These are phyloP conservation scores for Pistacia integerrima DNA, from an alignment of 345 rosid species.

Conservation along the genomic window DNA sequence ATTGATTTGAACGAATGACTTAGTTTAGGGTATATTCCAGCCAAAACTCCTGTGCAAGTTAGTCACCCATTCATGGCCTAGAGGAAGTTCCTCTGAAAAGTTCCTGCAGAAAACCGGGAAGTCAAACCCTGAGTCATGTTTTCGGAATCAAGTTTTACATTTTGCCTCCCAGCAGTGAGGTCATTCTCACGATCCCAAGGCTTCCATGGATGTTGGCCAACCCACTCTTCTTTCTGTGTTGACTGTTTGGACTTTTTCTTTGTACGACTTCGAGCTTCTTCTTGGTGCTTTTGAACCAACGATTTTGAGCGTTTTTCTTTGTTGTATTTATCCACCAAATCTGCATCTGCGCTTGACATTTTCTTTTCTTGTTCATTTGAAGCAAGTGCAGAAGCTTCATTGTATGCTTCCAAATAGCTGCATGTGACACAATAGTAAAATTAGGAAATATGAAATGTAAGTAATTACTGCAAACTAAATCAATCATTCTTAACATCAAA, in stretches of 20 bases:
- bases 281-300: slow-evolving; percentile 76
- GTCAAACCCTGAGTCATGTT: slow-evolving; percentile 74
- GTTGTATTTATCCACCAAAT: slow-evolving; percentile 85
- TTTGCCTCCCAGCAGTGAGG: slow-evolving; percentile 72
- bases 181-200: slow-evolving; percentile 98
- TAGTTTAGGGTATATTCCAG: neutral
- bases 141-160: slow-evolving; percentile 62
- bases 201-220: slow-evolving; percentile 90
- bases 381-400: slow-evolving; percentile 76
- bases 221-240: slow-evolving; percentile 76
- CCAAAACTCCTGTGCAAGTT: neutral
- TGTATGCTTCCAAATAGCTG: slow-evolving; percentile 90
- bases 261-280: slow-evolving; percentile 43
- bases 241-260: slow-evolving; percentile 55
- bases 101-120: slow-evolving; percentile 80
- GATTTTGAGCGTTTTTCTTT: slow-evolving; percentile 82
- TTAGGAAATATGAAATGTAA: neutral
- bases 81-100: slow-evolving; percentile 78
- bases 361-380: slow-evolving; percentile 65
- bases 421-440: slow-evolving; percentile 15
- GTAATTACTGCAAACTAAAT: neutral
- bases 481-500: neutral
- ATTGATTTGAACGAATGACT: neutral
- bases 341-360: slow-evolving; percentile 57
- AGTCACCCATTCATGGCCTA: slow-evolving; percentile 21